Evolutionary conservation across 306 rosid genomes (phyloP).

Genomic region (Rosa lucieae): DNA sequence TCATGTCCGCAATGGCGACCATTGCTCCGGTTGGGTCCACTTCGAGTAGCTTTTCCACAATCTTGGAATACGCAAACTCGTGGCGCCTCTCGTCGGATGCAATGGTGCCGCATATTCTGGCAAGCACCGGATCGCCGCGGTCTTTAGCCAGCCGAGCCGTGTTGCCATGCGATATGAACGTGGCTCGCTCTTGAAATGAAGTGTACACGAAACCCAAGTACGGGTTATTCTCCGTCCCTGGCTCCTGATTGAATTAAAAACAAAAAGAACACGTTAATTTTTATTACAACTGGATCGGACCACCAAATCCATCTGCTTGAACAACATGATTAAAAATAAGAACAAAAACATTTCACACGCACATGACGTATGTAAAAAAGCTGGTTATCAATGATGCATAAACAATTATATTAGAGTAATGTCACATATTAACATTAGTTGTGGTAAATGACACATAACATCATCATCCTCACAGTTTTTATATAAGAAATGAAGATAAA

Average conservation of each 20-base stretch:
- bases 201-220: conserved; percentile 77
- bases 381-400: neutral
- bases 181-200: conserved; percentile 72
- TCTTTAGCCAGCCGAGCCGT: conserved; percentile 64
- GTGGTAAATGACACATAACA: neutral
- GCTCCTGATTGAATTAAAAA: conserved; percentile 42
- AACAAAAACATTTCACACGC: neutral
- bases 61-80: conserved; percentile 48
- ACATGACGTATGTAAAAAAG: too few species aligned
- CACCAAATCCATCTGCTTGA: neutral
- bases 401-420: neutral
- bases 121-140: conserved; percentile 51
- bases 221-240: conserved; percentile 65
- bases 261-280: neutral
- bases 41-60: conserved; percentile 70
- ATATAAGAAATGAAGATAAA: neutral
- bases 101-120: conserved; percentile 63
- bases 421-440: neutral
- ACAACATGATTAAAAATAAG: neutral
- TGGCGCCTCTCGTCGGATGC: conserved; percentile 72
- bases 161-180: conserved; percentile 67
- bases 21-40: conserved; percentile 53
- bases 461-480: neutral
- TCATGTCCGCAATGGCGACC: conserved; percentile 60
- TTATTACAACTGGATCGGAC: neutral